Base-by-base conservation (phyloP, 176 grass and related monocot genomes). In the Aegilops speltoides region DNA sequence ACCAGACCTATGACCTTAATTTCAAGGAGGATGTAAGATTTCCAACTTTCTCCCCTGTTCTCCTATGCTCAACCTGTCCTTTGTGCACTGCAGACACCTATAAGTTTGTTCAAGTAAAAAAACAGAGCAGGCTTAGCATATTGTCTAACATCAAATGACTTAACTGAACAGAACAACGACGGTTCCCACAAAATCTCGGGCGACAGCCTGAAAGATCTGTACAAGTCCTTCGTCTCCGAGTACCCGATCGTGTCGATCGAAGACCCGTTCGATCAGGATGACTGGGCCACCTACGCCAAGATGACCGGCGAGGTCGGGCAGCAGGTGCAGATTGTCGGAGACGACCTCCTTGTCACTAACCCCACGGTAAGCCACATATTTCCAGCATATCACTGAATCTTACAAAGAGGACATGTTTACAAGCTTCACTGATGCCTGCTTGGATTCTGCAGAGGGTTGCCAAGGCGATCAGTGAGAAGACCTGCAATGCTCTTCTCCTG, bases 271-370 rank as follows among this genome's bases (percentile, higher is more conserved):
- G 96, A 98, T 68, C 96, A 98, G 74, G 96, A 98, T 87, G 96
- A 98, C 84, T 98, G 96, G 96, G 66, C 64, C 57, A 89, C 93
- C 72, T 95, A 98, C 75, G 93, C 91, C 40, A 98, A 95, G 82
- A 57, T 98, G 84, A 98, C 96, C 38, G 86, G 90, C 19, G 93
- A 98, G 84, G 82, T 98, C 88, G 96, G 96, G 29, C 57, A 93
- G 79, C 17, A 91, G 46, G 93, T 98, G 66, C 96, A 98, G 90
- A 96, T 98, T 82, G 96, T 98, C 14, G 96, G 93, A 20, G 96
- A 98, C 84, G 93, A 98, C 70, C 96, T 98, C 61, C 96, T 98
- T 63, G 96, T 98, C 64, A 98, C 96, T 13, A 98, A 98, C 29
- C 93, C 93, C 28, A 98, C 90, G 11, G 96, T 98, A 88, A 94